Evolutionary conservation across 192 early-diverging fungal species (phyloP).

Genomic region (Mortierella hygrophila): DNA sequence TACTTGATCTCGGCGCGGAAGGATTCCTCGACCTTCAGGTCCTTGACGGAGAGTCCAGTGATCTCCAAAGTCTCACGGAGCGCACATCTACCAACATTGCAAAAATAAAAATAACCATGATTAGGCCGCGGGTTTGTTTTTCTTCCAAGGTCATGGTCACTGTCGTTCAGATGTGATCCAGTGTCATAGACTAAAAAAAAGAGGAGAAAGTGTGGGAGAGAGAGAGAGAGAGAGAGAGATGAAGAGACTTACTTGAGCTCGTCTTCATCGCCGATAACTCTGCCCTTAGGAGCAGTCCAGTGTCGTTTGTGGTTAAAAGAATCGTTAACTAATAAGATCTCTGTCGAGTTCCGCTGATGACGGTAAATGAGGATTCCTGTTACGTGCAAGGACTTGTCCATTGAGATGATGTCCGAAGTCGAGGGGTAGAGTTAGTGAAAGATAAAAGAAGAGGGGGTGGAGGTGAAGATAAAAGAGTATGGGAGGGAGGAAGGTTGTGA

Average conservation of each 20-base stretch:
- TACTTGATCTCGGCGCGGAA: constrained; percentile 87
- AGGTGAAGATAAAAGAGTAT: not conserved
- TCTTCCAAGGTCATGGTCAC: not conserved
- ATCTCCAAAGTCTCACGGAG: constrained; percentile 80
- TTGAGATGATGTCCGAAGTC: constrained; percentile 43
- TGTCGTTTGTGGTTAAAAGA: constrained; percentile 83
- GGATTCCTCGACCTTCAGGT: constrained; percentile 76
- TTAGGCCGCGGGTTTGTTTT: not conserved
- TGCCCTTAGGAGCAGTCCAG: constrained; percentile 89
- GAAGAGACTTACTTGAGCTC: constrained; percentile 77
- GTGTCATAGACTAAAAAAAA: not conserved
- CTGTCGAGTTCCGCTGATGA: constrained; percentile 71
- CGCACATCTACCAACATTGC: constrained; percentile 72
- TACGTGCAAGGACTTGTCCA: constrained; percentile 67
- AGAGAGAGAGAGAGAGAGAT: too few species aligned
- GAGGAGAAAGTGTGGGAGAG: not conserved
- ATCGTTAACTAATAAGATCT: constrained; percentile 90
- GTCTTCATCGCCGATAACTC: constrained; percentile 82
- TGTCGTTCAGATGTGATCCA: not conserved
- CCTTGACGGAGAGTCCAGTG: constrained; percentile 77
- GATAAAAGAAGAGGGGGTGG: not conserved
- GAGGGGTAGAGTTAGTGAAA: not conserved
- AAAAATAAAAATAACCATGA: not conserved
- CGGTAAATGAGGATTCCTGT: constrained; percentile 83
- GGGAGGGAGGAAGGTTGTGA: not conserved